Conservation (phyloP, 2,329 filamentous ascomycete species). For the Ilyonectria sp. region DNA sequence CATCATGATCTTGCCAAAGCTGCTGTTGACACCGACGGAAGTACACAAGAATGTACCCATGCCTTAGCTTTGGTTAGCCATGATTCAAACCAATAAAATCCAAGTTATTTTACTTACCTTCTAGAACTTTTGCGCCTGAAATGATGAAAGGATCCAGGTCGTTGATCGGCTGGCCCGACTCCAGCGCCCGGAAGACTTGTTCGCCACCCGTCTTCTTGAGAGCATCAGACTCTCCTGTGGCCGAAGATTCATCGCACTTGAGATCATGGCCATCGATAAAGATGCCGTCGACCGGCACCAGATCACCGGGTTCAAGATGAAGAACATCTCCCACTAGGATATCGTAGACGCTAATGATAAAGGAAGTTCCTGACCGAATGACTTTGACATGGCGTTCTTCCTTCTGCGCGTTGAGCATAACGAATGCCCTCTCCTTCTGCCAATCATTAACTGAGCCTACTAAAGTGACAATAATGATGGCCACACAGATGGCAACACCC, state of each 20-base stretch:
- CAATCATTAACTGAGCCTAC: slow-evolving; percentile 76
- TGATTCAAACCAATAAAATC: not conserved
- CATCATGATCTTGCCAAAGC: slow-evolving; percentile 70
- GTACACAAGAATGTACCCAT: slow-evolving; percentile 68
- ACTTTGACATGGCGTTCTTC: slow-evolving; percentile 76
- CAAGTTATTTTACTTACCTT: slow-evolving; percentile 56
- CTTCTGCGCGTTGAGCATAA: slow-evolving; percentile 73
- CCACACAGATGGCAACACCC: slow-evolving; percentile 76
- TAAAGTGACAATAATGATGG: slow-evolving; percentile 73
- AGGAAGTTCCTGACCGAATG: slow-evolving; percentile 74
- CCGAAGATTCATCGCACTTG: slow-evolving; percentile 79
- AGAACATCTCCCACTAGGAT: slow-evolving; percentile 79
- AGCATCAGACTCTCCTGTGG: slow-evolving; percentile 79
- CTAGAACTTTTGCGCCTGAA: slow-evolving; percentile 68
- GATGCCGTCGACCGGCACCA: slow-evolving; percentile 78
- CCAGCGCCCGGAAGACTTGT: slow-evolving; percentile 70
- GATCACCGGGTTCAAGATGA: slow-evolving; percentile 77
- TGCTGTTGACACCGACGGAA: slow-evolving; percentile 67
- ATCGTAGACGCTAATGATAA: slow-evolving; percentile 75
- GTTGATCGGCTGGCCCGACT: slow-evolving; percentile 55
- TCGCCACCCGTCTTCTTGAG: slow-evolving; percentile 75
- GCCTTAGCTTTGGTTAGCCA: slow-evolving; percentile 44
- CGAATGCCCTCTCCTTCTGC: slow-evolving; percentile 76
- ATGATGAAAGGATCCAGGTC: slow-evolving; percentile 78
- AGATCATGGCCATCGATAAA: slow-evolving; percentile 68